A percentile compares a stretch with the other conserved stretches of the same genome.
phyloP scores from a whole-genome alignment of 1,284 basidiomycete genomes.

The Flammula alnicola region DNA sequence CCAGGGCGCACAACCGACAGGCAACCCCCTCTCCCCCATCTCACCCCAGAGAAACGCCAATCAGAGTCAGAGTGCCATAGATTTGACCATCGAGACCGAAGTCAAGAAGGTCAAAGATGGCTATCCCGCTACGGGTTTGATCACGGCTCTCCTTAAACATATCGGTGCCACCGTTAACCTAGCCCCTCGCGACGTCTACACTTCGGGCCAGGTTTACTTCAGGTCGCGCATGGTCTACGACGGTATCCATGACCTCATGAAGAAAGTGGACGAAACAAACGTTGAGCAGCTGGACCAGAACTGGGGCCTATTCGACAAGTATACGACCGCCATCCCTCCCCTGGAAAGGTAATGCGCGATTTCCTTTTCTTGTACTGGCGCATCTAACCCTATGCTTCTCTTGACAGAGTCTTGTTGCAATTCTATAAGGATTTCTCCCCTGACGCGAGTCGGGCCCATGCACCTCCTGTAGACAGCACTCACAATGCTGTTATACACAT shows the following conservation, averaged over 20 bases:
- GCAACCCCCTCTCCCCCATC: neutral
- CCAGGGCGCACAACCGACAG: neutral
- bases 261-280: constrained; percentile 12
- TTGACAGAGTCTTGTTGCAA: constrained; percentile 22
- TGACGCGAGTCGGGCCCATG: neutral
- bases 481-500: constrained; percentile 2
- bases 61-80: neutral
- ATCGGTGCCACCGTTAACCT: constrained; percentile 14
- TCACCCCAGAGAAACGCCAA: neutral
- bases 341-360: constrained; percentile 24
- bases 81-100: neutral
- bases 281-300: constrained; percentile 4
- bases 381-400: neutral
- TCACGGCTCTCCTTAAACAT: constrained; percentile 21
- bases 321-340: constrained; percentile 24
- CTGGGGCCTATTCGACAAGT: constrained; percentile 22
- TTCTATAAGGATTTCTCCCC: constrained; percentile 8
- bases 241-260: constrained; percentile 20
- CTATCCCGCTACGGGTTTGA: constrained; percentile 23
- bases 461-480: constrained; percentile 2
- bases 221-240: constrained; percentile 20
- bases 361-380: neutral
- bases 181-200: constrained; percentile 17
- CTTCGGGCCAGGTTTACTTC: constrained; percentile 15
- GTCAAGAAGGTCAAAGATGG: constrained; percentile 10